Evolutionary conservation across 208 protist genomes (phyloP), one percentile per base, ranked within the genome.

Genomic region (Leptomonas pyrrhocoris): DNA sequence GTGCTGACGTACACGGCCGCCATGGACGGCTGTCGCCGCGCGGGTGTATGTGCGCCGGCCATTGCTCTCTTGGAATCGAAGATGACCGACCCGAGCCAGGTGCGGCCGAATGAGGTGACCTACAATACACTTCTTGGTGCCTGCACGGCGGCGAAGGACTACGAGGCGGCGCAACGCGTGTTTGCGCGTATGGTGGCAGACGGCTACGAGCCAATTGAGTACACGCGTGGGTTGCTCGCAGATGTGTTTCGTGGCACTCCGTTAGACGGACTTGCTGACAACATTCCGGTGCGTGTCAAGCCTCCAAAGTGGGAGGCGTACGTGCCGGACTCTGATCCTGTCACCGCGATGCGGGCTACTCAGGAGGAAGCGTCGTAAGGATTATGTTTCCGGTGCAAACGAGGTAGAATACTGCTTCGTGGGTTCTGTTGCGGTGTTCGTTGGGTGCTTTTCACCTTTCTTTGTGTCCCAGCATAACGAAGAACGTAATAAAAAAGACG

Each of bases 1-100:
- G 92, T 94, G 27, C 73, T 89, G 51, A 96, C 89, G 16, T 96
- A 94, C 83, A 96, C 92, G 11, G 85, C 92, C n/a, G 89, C 84
- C 15, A 94, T 96, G 77, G 89, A 96, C 43, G 92, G 86, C 15
- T 96, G 92, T 62, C 79, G 88, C 12, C 82, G 89, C 36, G 92
- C 89, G 11, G 82, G 78, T 8, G 83, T 85, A 31, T 94, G 85
- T 58, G 59, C 81, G 19, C 85, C 92, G 0, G 89, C 89, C 9
- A 54, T 94, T 18, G 66, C 73, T 11, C 68, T 96, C 1, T 75
- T 96, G 2, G 68, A 68, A 30, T 53, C 53, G 16, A 64, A 86
- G 31, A 94, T 94, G 87, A 65, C 71, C 7, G 61, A 87, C 45
- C 82, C 83, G 7, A 31, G 5, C 0, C 58, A 86, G 28, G 89